These are phyloP conservation scores for Xylaria hypoxylon DNA, from an alignment of 2,329 filamentous ascomycete genomes.

Conservation along the genomic window DNA sequence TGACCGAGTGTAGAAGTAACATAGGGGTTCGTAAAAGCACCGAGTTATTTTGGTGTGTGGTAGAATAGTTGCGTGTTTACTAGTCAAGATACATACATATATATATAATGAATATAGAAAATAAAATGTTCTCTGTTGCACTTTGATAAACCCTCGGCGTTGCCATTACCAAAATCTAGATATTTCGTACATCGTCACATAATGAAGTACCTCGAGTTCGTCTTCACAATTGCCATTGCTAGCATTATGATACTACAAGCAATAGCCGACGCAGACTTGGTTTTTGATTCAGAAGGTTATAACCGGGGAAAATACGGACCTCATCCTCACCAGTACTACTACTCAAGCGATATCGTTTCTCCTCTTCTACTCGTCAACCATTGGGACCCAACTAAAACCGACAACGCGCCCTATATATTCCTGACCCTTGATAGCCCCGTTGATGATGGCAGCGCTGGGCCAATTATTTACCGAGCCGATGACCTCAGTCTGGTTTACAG, in stretches of 20 bases:
- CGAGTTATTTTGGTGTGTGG: not conserved
- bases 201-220: conserved; percentile 50
- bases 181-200: not conserved
- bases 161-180: not conserved
- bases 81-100: not conserved
- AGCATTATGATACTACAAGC: conserved; percentile 38
- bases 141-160: not conserved
- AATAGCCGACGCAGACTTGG: conserved; percentile 45
- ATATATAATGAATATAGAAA: not conserved
- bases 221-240: conserved; percentile 56
- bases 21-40: not conserved
- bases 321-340: conserved; percentile 51
- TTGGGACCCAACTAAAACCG: conserved; percentile 45
- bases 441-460: conserved; percentile 46
- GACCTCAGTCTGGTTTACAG: conserved; percentile 56
- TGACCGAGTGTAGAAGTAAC: not conserved
- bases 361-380: conserved; percentile 53
- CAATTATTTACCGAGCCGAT: conserved; percentile 52
- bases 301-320: conserved; percentile 46
- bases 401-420: conserved; percentile 52
- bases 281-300: conserved; percentile 47
- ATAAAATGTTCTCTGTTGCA: not conserved
- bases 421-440: conserved; percentile 43
- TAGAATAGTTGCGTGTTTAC: not conserved
- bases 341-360: conserved; percentile 50